phyloP scores from a whole-genome alignment of 106 monocot species.

The Platanthera guangdongensis region DNA sequence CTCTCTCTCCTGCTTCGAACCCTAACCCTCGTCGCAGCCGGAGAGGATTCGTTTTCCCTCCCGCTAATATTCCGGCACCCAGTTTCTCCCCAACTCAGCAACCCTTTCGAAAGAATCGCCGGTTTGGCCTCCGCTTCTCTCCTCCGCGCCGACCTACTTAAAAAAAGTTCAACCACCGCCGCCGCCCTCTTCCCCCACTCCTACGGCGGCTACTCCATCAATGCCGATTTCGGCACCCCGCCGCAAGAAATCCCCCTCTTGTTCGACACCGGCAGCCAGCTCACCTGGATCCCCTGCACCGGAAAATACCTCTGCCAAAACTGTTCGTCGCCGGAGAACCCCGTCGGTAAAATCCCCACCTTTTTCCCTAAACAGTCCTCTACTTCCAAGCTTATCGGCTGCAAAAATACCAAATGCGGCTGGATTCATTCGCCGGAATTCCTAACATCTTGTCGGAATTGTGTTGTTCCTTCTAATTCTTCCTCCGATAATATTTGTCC shows the following conservation, averaged over 20 bases:
- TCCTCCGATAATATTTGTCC: conserved; percentile 10
- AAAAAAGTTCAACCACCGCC: conserved; percentile 7
- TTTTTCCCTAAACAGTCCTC: conserved; percentile 64
- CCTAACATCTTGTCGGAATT: conserved; percentile 32
- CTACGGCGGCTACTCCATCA: conserved; percentile 50
- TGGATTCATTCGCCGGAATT: conserved; percentile 36
- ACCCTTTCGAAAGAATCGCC: conserved; percentile 1
- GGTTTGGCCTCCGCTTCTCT: conserved; percentile 24
- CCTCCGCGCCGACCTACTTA: conserved; percentile 31
- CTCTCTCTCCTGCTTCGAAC: conserved; percentile 10
- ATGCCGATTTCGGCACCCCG: conserved; percentile 33
- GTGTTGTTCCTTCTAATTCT: conserved; percentile 10
- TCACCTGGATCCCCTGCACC: conserved; percentile 82
- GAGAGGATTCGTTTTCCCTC: background rate
- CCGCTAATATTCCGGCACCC: background rate
- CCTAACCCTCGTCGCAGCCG: background rate
- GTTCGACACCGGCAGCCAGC: conserved; percentile 70
- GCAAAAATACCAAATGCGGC: conserved; percentile 65
- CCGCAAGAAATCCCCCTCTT: conserved; percentile 41
- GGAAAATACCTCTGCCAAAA: conserved; percentile 49
- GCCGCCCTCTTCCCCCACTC: conserved; percentile 38
- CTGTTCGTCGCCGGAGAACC: conserved; percentile 25
- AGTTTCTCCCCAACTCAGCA: background rate
- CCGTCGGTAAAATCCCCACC: conserved; percentile 3
- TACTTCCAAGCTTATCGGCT: conserved; percentile 69